Evolutionary conservation across 176 grass and related monocot genomes (phyloP).

Genomic region (Puya raimondii): DNA sequence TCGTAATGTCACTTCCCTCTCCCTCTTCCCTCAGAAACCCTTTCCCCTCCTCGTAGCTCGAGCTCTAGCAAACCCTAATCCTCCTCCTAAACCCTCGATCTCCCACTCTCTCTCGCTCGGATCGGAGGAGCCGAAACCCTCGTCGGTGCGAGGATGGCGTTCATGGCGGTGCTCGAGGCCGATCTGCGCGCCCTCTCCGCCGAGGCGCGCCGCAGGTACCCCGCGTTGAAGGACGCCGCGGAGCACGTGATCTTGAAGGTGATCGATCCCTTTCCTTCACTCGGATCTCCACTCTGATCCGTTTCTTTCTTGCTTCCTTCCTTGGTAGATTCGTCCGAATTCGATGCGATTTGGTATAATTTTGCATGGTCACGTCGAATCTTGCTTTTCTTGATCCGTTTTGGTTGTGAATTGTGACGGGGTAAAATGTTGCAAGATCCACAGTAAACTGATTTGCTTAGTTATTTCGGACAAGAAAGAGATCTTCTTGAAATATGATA

Average conservation of each 20-base stretch:
- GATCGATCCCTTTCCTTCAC: neutral
- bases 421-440: too few species aligned
- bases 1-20: neutral
- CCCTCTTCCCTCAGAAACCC: neutral
- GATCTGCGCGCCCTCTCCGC: constrained; percentile 98
- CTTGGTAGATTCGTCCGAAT: neutral
- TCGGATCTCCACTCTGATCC: constrained; percentile 2
- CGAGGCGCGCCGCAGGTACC: constrained; percentile 83
- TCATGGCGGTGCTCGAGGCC: constrained; percentile 90
- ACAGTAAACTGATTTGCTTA: too few species aligned
- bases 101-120: neutral
- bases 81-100: neutral
- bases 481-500: too few species aligned
- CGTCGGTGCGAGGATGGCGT: constrained; percentile 41
- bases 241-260: constrained; percentile 95
- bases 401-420: too few species aligned
- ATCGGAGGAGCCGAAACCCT: constrained; percentile 14
- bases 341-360: neutral
- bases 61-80: neutral
- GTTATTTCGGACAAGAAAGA: too few species aligned
- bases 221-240: constrained; percentile 84
- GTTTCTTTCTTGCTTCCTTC: neutral
- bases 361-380: neutral
- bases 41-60: neutral
- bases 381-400: neutral